Conservation (phyloP, 169 alveolate species). For the Cryptosporidium xiaoi region DNA sequence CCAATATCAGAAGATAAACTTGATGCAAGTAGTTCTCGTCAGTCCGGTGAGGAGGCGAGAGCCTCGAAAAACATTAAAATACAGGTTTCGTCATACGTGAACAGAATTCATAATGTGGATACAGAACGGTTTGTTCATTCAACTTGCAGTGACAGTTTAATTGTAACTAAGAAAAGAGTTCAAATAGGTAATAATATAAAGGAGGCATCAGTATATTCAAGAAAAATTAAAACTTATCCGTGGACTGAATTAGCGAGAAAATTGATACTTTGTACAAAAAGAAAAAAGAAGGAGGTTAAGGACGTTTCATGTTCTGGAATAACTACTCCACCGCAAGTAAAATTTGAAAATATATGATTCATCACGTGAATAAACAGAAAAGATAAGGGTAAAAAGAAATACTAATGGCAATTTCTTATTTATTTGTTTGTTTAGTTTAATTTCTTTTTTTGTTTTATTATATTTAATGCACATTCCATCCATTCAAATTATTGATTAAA, state of each 20-base stretch:
- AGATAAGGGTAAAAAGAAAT: not conserved
- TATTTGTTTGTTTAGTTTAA: too few species aligned
- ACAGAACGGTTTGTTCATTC: conserved; percentile 24
- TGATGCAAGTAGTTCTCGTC: not conserved
- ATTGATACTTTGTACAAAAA: conserved; percentile 65
- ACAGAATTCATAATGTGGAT: not conserved
- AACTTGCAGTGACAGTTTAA: conserved; percentile 56
- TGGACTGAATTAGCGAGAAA: conserved; percentile 71
- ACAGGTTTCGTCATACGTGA: conserved; percentile 10
- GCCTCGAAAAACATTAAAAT: conserved; percentile 4
- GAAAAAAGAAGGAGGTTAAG: conserved; percentile 62
- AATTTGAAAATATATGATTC: conserved; percentile 20
- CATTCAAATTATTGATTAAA: too few species aligned
- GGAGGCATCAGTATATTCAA: conserved; percentile 29
- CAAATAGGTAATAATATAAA: conserved; percentile 3
- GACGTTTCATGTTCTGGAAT: conserved; percentile 9
- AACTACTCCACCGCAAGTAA: conserved; percentile 34
- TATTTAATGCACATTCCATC: too few species aligned
- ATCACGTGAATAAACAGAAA: not conserved
- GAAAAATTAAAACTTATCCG: conserved; percentile 67
- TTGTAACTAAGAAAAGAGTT: conserved; percentile 12
- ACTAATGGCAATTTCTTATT: not conserved
- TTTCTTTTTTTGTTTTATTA: too few species aligned
- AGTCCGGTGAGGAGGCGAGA: not conserved
- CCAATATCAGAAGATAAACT: conserved; percentile 7